Percentiles rank a stretch among this genome's conserved stretches.
Conservation (phyloP, 441 rosid species). For the Populus hybrid region DNA sequence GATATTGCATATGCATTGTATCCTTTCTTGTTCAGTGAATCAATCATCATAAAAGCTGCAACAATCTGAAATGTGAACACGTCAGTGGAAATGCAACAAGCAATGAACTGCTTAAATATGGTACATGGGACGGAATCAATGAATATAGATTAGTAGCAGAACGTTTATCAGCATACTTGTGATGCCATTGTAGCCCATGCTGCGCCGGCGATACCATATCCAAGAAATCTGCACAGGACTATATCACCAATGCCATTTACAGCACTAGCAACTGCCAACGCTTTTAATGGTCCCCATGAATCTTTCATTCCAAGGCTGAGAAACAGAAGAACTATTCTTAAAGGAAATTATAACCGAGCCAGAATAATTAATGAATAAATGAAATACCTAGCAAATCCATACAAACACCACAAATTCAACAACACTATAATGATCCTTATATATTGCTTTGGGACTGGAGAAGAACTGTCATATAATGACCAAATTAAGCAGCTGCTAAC, state of each 20-base stretch:
- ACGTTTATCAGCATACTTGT: slow-evolving; percentile 49
- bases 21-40: slow-evolving; percentile 71
- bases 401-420: background rate
- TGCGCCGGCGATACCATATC: slow-evolving; percentile 90
- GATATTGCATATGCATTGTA: slow-evolving; percentile 61
- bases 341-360: background rate
- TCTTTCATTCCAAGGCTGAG: slow-evolving; percentile 94
- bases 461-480: background rate
- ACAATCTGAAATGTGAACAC: slow-evolving; percentile 48
- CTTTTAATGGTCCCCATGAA: slow-evolving; percentile 92
- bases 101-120: background rate
- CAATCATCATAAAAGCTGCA: slow-evolving; percentile 91
- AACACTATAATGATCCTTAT: background rate
- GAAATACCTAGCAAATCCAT: background rate
- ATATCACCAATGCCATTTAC: slow-evolving; percentile 80
- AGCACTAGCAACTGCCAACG: slow-evolving; percentile 64
- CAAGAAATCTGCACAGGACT: slow-evolving; percentile 66
- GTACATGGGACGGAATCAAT: background rate
- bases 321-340: slow-evolving; percentile 14
- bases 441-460: background rate
- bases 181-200: slow-evolving; percentile 98
- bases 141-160: background rate
- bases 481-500: background rate
- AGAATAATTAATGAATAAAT: background rate
- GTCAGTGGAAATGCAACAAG: slow-evolving; percentile 4